Evolutionary conservation across 306 rosid species (phyloP).

Genomic region (Mucuna pruriens): DNA sequence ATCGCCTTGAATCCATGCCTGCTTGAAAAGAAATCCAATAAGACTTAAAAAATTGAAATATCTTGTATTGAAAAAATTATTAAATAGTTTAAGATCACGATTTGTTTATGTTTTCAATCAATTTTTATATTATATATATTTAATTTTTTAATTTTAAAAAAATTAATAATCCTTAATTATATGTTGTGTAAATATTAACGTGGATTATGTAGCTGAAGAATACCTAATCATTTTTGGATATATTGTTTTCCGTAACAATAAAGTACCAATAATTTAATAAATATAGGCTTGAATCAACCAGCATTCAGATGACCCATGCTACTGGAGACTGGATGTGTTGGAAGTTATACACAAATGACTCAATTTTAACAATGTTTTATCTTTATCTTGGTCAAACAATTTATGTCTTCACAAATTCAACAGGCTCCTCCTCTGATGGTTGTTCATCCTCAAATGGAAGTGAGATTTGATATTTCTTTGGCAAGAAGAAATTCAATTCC

Average conservation of each 20-base stretch:
- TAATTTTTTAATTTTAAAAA: too few relatives aligned
- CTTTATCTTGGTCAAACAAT: slow-evolving; percentile 88
- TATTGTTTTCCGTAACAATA: too few relatives aligned
- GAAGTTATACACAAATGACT: neutral
- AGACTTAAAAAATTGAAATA: neutral
- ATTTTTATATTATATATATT: too few relatives aligned
- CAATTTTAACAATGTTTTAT: slow-evolving; percentile 44
- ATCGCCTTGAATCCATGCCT: slow-evolving; percentile 86
- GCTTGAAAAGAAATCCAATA: slow-evolving; percentile 41
- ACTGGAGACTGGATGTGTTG: neutral
- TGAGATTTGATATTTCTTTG: slow-evolving; percentile 75
- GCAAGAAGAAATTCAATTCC: slow-evolving; percentile 89
- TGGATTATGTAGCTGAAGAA: too few relatives aligned
- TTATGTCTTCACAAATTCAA: slow-evolving; percentile 91
- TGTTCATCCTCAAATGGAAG: slow-evolving; percentile 79
- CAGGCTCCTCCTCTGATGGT: slow-evolving; percentile 77
- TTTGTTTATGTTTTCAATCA: too few relatives aligned
- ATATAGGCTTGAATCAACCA: slow-evolving; percentile 8
- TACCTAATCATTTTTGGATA: too few relatives aligned
- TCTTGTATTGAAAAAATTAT: too few relatives aligned
- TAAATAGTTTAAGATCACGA: too few relatives aligned
- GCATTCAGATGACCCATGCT: neutral
- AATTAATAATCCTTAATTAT: too few relatives aligned
- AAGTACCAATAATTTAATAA: neutral
- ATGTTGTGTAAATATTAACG: too few relatives aligned